A percentile compares a stretch with the other conserved stretches of the same genome.
Evolutionary conservation across 1,284 basidiomycete genomes (phyloP).

Genomic region (Testicularia cyperi): DNA sequence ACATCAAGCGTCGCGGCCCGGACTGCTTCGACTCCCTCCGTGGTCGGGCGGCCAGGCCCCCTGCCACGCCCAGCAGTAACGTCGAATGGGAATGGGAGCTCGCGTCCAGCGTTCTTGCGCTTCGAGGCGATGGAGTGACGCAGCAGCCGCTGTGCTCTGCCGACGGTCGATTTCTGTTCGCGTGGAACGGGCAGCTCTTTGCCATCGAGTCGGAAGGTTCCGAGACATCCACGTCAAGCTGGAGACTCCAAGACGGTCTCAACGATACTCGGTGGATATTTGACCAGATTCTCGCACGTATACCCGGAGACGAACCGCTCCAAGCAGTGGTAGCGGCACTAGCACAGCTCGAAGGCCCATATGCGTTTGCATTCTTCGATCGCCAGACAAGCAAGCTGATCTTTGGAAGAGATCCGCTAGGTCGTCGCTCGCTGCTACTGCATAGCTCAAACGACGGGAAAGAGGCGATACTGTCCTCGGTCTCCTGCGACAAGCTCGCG

Average conservation of each 20-base stretch:
- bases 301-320: neutral
- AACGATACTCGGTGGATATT: slow-evolving; percentile 46
- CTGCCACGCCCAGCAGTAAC: no score
- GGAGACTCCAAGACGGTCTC: slow-evolving; percentile 11
- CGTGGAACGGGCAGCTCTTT: slow-evolving; percentile 58
- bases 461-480: slow-evolving; percentile 65
- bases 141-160: slow-evolving; percentile 33
- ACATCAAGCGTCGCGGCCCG: slow-evolving; percentile 11
- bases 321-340: slow-evolving; percentile 3
- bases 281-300: slow-evolving; percentile 11
- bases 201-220: slow-evolving; percentile 1
- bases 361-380: slow-evolving; percentile 52
- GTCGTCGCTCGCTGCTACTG: slow-evolving; percentile 81
- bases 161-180: slow-evolving; percentile 21
- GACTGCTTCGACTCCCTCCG: slow-evolving; percentile 5
- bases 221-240: no score
- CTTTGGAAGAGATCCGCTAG: slow-evolving; percentile 85
- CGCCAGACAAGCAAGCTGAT: slow-evolving; percentile 63
- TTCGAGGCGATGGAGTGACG: slow-evolving; percentile 42
- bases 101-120: slow-evolving; percentile 40
- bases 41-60: no score
- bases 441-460: slow-evolving; percentile 64
- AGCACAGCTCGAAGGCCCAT: slow-evolving; percentile 48
- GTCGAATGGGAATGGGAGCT: neutral
- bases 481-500: slow-evolving; percentile 66